These are phyloP conservation scores for Krasilnikovozyma curviuscula DNA, from an alignment of 768 basidiomycete genomes.

Conservation along the genomic window DNA sequence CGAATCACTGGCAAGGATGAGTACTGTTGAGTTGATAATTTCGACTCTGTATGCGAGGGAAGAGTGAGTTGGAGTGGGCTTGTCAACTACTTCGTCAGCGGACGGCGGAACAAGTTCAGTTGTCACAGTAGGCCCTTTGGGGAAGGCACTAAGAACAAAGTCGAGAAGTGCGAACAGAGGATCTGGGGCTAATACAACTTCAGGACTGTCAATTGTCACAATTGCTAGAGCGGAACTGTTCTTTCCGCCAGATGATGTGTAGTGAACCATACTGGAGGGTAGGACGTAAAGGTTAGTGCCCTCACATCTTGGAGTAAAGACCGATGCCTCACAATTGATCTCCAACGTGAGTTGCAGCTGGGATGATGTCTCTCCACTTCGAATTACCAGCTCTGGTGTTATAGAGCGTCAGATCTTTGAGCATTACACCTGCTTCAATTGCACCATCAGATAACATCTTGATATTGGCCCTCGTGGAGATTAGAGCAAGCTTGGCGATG, in stretches of 20 bases:
- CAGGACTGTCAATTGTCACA: constrained; percentile 76
- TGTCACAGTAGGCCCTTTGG: constrained; percentile 12
- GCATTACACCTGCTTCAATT: constrained; percentile 64
- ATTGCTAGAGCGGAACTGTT: constrained; percentile 48
- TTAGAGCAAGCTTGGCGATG: constrained; percentile 67
- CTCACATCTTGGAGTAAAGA: not conserved
- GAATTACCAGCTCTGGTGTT: constrained; percentile 67
- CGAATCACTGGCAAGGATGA: constrained; percentile 65
- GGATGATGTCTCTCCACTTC: constrained; percentile 85
- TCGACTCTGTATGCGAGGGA: constrained; percentile 53
- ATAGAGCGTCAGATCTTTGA: constrained; percentile 80
- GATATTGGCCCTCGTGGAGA: constrained; percentile 53
- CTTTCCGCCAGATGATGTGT: constrained; percentile 48
- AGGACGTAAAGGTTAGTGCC: not conserved
- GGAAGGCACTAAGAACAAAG: constrained; percentile 51
- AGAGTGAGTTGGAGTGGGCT: too few relatives aligned
- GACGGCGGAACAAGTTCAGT: constrained; percentile 2
- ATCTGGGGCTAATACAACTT: constrained; percentile 77
- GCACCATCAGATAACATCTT: constrained; percentile 67
- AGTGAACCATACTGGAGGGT: constrained; percentile 48
- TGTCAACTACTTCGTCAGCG: too few relatives aligned
- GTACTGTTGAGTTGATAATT: constrained; percentile 72
- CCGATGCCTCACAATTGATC: constrained; percentile 40
- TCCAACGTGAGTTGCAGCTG: constrained; percentile 70
- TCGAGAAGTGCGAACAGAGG: constrained; percentile 73